Base-by-base conservation (phyloP, 1,139 yeast species). In the Pichia inconspicua region DNA sequence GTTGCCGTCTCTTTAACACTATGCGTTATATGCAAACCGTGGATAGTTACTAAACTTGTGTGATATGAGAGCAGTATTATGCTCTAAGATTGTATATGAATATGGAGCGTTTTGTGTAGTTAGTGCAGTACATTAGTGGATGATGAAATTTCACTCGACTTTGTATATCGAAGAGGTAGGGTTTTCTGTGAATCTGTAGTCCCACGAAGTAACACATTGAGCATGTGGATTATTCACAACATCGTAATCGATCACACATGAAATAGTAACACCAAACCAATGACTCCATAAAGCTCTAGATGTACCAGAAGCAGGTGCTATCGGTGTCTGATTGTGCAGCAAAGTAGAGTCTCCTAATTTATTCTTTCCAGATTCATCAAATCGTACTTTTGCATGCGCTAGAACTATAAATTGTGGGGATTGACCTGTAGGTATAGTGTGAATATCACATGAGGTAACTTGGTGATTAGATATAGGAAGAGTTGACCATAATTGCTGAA, bases 281-380 rank as follows among this genome's bases (percentile, higher is more conserved):
- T 83, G 71, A 11, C 90, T 52, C 53, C 55, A 62, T 12, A 58
- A 27, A 1, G 62, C 53, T 50, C 63, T 55, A 25, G 49, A 45
- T 1, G 54, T 48, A n/a, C 44, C 35, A 1, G 41, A 25, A 22
- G 40, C 27, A 12, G 40, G 25, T 9, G 15, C 27, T 22, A 27
- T 22, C 22, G 40, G 25, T 73, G 54, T 7, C 74, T 69, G 49
- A 73, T 68, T 46, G 59, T 64, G 17, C 71, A 65, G 46, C 51
- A 77, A 78, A 0, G 85, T 77, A 31, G 77, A 72, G 48, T 80
- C 83, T 2, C 88, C 88, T 28, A 76, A 59, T 58, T 81, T 73
- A 53, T 77, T 80, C 53, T 69, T 74, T 0, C 90, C 90, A 48
- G 82, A 75, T 59, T 84, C 92, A 62, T 84, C 92, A 58, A 84